Evolutionary conservation across 2,329 filamentous ascomycete species (phyloP).

Genomic region (Daldinia sp.): DNA sequence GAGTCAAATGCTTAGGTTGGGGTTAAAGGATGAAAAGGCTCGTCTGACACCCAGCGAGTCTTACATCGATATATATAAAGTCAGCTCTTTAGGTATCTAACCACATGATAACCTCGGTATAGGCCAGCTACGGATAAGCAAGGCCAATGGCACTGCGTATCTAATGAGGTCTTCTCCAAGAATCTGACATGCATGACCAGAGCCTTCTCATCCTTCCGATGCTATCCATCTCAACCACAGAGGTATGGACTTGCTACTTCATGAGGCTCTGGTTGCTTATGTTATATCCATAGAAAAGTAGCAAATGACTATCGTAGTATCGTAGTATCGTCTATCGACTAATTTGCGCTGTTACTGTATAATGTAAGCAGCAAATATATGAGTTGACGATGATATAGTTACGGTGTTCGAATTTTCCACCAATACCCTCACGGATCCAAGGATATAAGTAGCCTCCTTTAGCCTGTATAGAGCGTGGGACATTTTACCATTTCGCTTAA

Average conservation of each 20-base stretch:
- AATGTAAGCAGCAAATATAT: conserved; percentile 13
- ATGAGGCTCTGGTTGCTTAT: neutral
- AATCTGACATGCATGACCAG: conserved; percentile 15
- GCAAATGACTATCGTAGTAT: neutral
- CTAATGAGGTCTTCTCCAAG: conserved; percentile 1
- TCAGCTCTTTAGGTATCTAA: no score
- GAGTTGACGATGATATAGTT: conserved; percentile 34
- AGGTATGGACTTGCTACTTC: neutral
- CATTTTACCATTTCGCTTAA: conserved; percentile 16
- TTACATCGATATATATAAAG: no score
- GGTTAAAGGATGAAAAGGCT: no score
- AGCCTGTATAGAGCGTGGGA: conserved; percentile 29
- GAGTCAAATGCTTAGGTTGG: no score
- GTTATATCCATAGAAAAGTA: neutral
- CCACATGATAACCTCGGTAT: no score
- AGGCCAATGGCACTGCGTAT: conserved; percentile 7
- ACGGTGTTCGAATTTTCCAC: conserved; percentile 10
- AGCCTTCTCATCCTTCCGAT: conserved; percentile 12
- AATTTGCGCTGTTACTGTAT: neutral
- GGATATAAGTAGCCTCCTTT: conserved; percentile 19
- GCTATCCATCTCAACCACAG: neutral
- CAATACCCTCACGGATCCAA: conserved; percentile 11
- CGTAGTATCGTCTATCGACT: neutral
- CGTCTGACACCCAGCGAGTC: no score
- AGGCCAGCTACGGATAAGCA: conserved; percentile 5